Evolutionary conservation across 2,329 filamentous ascomycete species (phyloP).

Genomic region (Pseudocercospora musae): DNA sequence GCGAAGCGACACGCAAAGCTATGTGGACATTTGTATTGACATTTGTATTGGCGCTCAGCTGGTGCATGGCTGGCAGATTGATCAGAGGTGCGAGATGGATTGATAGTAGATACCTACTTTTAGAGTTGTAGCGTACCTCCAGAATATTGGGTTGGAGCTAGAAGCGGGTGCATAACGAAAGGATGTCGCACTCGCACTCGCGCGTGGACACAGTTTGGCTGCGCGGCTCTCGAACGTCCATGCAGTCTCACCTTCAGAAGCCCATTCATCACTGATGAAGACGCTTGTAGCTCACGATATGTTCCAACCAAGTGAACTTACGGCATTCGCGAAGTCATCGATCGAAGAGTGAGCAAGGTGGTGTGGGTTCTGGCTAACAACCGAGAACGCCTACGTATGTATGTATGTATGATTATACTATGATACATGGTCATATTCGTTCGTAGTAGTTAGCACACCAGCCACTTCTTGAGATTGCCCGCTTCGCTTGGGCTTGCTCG

Average conservation of each 20-base stretch:
- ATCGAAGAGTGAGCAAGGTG: too few relatives aligned
- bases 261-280: too few relatives aligned
- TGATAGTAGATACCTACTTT: too few relatives aligned
- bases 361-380: too few relatives aligned
- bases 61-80: not conserved
- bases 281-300: too few relatives aligned
- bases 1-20: not conserved
- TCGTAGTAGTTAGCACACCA: too few relatives aligned
- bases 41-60: not conserved
- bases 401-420: too few relatives aligned
- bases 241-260: not conserved
- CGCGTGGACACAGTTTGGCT: not conserved
- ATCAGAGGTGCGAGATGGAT: not conserved
- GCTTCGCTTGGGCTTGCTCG: not conserved
- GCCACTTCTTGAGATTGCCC: not conserved
- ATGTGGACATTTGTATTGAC: too few relatives aligned
- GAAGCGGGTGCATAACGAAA: not conserved
- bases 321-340: not conserved
- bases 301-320: not conserved
- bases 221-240: not conserved
- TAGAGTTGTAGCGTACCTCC: not conserved
- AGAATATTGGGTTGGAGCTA: not conserved
- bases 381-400: too few relatives aligned
- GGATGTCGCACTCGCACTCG: constrained; percentile 1
- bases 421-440: not conserved